A percentile compares a stretch with the other conserved stretches of the same genome.
These are phyloP conservation scores for Opeltia flavorubescens DNA, from an alignment of 495 filamentous ascomycete species.

Conservation along the genomic window DNA sequence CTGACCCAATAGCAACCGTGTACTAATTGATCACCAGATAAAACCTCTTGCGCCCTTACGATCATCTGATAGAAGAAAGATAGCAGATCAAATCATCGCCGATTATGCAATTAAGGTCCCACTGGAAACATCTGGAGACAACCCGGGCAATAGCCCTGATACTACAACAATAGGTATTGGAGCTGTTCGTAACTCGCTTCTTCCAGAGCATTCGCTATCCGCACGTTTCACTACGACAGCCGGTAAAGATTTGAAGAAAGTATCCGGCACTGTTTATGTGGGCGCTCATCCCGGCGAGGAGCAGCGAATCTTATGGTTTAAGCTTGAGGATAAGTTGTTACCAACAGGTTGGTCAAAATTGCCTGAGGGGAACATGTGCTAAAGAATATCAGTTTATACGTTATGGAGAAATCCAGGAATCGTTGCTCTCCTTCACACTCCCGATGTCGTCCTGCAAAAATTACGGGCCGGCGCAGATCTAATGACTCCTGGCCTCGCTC, in stretches of 20 bases:
- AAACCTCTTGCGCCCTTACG: slow-evolving; percentile 55
- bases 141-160: slow-evolving; percentile 27
- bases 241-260: slow-evolving; percentile 48
- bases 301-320: slow-evolving; percentile 56
- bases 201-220: slow-evolving; percentile 49
- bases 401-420: slow-evolving; percentile 33
- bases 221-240: slow-evolving; percentile 58
- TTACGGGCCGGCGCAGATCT: slow-evolving; percentile 52
- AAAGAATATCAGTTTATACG: slow-evolving; percentile 3
- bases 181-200: slow-evolving; percentile 43
- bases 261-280: slow-evolving; percentile 52
- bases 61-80: slow-evolving; percentile 56
- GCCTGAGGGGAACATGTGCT: background rate
- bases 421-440: slow-evolving; percentile 50
- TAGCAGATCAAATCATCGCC: slow-evolving; percentile 55
- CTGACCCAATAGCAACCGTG: slow-evolving; percentile 11
- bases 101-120: slow-evolving; percentile 42
- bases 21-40: slow-evolving; percentile 30
- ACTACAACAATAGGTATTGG: slow-evolving; percentile 31
- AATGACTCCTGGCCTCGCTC: slow-evolving; percentile 61
- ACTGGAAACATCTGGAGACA: slow-evolving; percentile 15
- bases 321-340: slow-evolving; percentile 49
- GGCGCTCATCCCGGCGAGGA: slow-evolving; percentile 42
- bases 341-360: slow-evolving; percentile 29
- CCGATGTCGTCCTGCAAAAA: slow-evolving; percentile 47